Percentiles rank a stretch among this genome's conserved stretches.
Evolutionary conservation across 371 early-diverging fungal species (phyloP).

Genomic region (Fennellomyces sp.): DNA sequence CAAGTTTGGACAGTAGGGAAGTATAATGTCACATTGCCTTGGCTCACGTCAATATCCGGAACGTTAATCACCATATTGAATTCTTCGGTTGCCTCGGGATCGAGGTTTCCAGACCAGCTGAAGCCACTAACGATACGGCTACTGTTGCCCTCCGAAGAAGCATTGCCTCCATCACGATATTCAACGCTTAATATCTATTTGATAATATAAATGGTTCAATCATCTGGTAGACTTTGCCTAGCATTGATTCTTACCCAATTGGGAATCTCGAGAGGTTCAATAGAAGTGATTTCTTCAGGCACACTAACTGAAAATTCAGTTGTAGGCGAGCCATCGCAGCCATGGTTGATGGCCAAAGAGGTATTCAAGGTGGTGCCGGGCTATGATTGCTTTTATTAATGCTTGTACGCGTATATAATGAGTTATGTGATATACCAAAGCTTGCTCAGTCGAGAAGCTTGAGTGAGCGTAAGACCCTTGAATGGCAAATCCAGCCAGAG

Average conservation of each 20-base stretch:
- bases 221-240: not conserved
- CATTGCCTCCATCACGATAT: not conserved
- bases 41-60: constrained; percentile 32
- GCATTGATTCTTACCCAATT: constrained; percentile 30
- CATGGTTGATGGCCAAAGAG: constrained; percentile 37
- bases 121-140: constrained; percentile 6
- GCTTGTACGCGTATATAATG: no score
- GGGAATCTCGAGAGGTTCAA: constrained; percentile 22
- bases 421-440: not conserved
- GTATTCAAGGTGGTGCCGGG: constrained; percentile 29
- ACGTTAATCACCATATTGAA: constrained; percentile 29
- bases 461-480: not conserved
- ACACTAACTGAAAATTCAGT: constrained; percentile 23
- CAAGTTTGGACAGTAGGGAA: constrained; percentile 43
- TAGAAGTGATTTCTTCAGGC: constrained; percentile 22
- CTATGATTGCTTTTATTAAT: no score
- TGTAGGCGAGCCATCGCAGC: constrained; percentile 40
- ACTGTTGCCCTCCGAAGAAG: not conserved
- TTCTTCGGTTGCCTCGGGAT: constrained; percentile 16
- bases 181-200: not conserved
- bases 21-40: constrained; percentile 33
- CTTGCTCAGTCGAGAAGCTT: not conserved
- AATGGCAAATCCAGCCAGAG: not conserved
- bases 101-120: constrained; percentile 21
- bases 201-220: not conserved